phyloP scores from a whole-genome alignment of 169 alveolate genomes.

The Babesia gibsoni region DNA sequence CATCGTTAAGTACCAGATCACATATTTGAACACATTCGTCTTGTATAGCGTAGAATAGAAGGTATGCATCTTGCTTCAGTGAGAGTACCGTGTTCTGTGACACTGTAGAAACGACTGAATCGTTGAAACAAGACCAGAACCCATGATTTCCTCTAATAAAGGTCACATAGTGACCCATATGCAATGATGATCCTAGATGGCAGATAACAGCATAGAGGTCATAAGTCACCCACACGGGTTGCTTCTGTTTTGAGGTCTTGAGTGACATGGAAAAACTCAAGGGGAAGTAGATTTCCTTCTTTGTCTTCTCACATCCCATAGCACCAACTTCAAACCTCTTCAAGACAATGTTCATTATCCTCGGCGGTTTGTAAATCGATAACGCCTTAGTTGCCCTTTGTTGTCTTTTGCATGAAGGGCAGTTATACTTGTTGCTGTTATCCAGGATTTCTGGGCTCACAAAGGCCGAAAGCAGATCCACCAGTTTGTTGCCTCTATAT shows the following conservation, averaged over 20 bases:
- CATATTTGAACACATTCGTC: constrained; percentile 44
- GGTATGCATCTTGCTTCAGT: constrained; percentile 45
- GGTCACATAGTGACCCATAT: constrained; percentile 56
- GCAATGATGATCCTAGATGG: constrained; percentile 48
- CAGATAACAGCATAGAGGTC: constrained; percentile 60
- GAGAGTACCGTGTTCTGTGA: constrained; percentile 19
- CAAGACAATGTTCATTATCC: constrained; percentile 62
- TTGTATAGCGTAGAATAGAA: constrained; percentile 38
- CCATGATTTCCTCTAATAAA: constrained; percentile 55
- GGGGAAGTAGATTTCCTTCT: constrained; percentile 38
- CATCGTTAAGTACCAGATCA: constrained; percentile 28
- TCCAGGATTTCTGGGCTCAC: constrained; percentile 51
- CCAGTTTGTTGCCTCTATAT: constrained; percentile 59
- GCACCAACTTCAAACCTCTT: constrained; percentile 60
- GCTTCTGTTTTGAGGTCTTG: constrained; percentile 8
- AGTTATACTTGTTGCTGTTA: constrained; percentile 68
- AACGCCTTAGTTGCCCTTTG: constrained; percentile 70
- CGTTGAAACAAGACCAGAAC: constrained; percentile 55
- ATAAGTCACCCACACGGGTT: constrained; percentile 41
- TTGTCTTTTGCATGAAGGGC: constrained; percentile 64
- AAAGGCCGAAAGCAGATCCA: constrained; percentile 55
- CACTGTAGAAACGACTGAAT: constrained; percentile 22
- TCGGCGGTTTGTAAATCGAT: constrained; percentile 65
- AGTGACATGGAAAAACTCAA: constrained; percentile 51
- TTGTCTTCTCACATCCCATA: constrained; percentile 14